These are phyloP conservation scores for Hanseniaspora mollemarum DNA, from an alignment of 805 yeast species.

Conservation along the genomic window DNA sequence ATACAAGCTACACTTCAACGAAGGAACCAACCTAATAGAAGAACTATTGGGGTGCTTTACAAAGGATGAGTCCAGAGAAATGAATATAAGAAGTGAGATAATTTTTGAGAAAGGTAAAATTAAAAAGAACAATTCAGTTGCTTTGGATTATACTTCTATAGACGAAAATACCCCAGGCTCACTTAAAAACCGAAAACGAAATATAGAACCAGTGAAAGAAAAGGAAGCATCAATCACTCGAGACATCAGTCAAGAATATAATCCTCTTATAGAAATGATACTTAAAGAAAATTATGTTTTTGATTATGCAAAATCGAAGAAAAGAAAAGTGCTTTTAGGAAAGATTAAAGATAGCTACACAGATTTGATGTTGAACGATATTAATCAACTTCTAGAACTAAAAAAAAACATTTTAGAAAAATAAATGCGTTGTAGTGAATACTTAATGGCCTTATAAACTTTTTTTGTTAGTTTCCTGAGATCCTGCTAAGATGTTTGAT, in stretches of 20 bases:
- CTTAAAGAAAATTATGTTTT: not conserved
- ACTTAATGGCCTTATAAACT: not conserved
- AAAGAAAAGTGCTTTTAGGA: not conserved
- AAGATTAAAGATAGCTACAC: not conserved
- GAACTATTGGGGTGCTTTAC: not conserved
- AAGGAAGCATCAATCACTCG: not conserved
- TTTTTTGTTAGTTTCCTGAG: not conserved
- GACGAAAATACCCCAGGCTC: not conserved
- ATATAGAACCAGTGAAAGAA: too few species aligned
- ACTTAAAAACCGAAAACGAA: not conserved
- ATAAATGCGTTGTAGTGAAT: not conserved
- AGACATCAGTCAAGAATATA: not conserved
- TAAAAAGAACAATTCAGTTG: not conserved
- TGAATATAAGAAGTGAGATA: not conserved
- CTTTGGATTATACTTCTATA: not conserved
- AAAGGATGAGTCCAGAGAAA: not conserved
- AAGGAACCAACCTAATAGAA: not conserved
- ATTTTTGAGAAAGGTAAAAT: not conserved
- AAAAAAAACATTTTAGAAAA: not conserved
- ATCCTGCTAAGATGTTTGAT: not conserved
- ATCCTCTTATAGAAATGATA: not conserved
- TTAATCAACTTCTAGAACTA: not conserved
- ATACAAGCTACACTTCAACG: not conserved
- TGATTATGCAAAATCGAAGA: conserved; percentile 5
- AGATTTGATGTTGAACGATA: not conserved